Percentiles rank a stretch among this genome's conserved stretches.
These are phyloP conservation scores for Mycena crocata DNA, from an alignment of 768 basidiomycete species.

Conservation along the genomic window DNA sequence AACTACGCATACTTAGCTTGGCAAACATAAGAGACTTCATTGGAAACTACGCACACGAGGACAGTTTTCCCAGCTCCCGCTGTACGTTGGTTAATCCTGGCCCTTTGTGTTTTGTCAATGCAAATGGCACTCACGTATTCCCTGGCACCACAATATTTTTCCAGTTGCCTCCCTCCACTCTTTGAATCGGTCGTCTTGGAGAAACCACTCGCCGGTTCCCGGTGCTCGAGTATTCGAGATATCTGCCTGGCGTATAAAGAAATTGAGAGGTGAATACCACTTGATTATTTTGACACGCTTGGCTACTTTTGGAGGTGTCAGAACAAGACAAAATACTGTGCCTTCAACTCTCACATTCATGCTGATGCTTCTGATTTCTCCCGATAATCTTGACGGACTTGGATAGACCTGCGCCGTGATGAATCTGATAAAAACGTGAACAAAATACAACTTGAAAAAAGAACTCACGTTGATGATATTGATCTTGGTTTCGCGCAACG, in stretches of 20 bases:
- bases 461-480: too few relatives aligned
- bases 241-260: constrained; percentile 4
- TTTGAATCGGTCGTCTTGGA: background rate
- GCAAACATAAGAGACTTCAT: background rate
- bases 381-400: too few relatives aligned
- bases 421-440: too few relatives aligned
- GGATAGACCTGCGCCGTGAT: too few relatives aligned
- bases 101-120: background rate
- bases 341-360: too few relatives aligned
- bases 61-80: constrained; percentile 23
- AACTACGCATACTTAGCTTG: background rate
- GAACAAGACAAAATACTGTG: too few relatives aligned
- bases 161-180: background rate
- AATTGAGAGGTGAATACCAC: constrained; percentile 13
- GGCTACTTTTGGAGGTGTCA: background rate
- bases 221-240: background rate
- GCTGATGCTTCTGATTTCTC: too few relatives aligned
- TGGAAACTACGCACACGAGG: background rate
- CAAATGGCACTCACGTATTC: constrained; percentile 2
- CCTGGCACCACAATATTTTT: constrained; percentile 7
- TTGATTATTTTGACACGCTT: background rate
- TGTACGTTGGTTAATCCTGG: background rate
- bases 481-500: background rate
- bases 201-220: constrained; percentile 9
- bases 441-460: too few relatives aligned